Percentiles rank a stretch among this genome's conserved stretches.
Conservation (phyloP, 2,329 filamentous ascomycete species). For the Grosmannia huntii region DNA sequence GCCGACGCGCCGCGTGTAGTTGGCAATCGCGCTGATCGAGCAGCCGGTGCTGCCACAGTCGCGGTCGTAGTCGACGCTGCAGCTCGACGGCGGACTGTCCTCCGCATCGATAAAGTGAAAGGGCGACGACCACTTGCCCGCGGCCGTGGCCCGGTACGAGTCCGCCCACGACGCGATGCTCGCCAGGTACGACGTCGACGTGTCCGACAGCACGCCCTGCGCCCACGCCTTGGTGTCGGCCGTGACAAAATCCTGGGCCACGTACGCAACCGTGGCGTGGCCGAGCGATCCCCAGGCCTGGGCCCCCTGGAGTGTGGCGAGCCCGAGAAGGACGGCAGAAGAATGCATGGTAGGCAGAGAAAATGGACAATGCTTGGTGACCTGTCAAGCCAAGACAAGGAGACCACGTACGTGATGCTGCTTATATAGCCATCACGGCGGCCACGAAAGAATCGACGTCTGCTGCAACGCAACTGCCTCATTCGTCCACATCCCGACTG, state of each 20-base stretch:
- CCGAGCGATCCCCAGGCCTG: slow-evolving; percentile 31
- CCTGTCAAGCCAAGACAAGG: not conserved
- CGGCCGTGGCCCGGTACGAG: slow-evolving; percentile 30
- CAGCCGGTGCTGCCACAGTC: slow-evolving; percentile 33
- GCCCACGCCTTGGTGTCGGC: slow-evolving; percentile 28
- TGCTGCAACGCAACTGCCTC: not conserved
- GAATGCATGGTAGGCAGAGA: not conserved
- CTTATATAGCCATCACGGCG: not conserved
- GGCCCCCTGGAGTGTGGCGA: not conserved
- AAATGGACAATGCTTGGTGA: not conserved
- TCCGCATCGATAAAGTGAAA: slow-evolving; percentile 38
- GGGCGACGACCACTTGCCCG: slow-evolving; percentile 30
- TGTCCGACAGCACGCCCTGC: slow-evolving; percentile 29
- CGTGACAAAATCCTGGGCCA: slow-evolving; percentile 35
- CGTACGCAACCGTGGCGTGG: slow-evolving; percentile 40
- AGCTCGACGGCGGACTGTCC: slow-evolving; percentile 8
- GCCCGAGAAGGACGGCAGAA: not conserved
- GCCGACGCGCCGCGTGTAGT: slow-evolving; percentile 38
- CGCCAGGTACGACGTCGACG: slow-evolving; percentile 32
- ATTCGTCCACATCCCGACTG: not conserved
- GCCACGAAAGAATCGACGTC: not conserved
- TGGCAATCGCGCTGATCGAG: slow-evolving; percentile 29
- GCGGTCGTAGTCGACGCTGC: slow-evolving; percentile 12
- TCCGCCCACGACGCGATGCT: slow-evolving; percentile 38
- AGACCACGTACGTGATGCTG: not conserved